Conservation (phyloP, 192 early-diverging fungal genomes). For the Jimgerdemannia flammicorona region DNA sequence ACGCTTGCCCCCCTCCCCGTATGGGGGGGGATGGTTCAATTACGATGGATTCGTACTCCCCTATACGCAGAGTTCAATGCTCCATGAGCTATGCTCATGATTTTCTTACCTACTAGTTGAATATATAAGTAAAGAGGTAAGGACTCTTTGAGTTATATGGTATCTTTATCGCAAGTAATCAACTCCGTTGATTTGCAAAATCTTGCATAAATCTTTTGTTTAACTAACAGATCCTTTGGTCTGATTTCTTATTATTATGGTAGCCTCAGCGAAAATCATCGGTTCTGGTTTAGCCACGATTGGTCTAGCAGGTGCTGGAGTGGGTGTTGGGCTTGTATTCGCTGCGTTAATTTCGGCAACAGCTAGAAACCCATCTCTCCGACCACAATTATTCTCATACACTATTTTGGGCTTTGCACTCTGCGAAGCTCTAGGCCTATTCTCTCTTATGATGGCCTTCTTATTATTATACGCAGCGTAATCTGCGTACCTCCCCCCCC, state of each 20-base stretch:
- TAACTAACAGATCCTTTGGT: background rate
- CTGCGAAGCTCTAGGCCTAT: conserved; percentile 18
- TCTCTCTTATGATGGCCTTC: conserved; percentile 23
- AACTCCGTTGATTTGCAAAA: no score
- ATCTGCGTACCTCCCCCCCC: background rate
- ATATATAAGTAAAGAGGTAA: no score
- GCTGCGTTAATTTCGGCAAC: conserved; percentile 14
- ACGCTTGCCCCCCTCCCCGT: no score
- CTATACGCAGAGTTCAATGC: no score
- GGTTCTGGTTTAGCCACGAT: conserved; percentile 19
- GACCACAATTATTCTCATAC: conserved; percentile 16
- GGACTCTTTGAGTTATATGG: no score
- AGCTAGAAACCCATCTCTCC: conserved; percentile 11
- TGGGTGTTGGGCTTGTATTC: conserved; percentile 16
- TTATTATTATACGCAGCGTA: conserved; percentile 17
- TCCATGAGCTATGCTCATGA: no score
- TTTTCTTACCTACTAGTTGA: no score
- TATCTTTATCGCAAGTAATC: no score
- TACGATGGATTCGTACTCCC: no score
- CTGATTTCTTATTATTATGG: conserved; percentile 3
- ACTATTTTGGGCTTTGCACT: conserved; percentile 8
- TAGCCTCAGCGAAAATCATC: conserved; percentile 17
- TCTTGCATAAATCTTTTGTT: background rate
- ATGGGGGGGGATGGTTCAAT: no score
- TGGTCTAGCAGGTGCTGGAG: conserved; percentile 11